A percentile compares a stretch with the other conserved stretches of the same genome.
phyloP scores from a whole-genome alignment of 2,329 filamentous ascomycete genomes.

The Colletotrichum trifolii region DNA sequence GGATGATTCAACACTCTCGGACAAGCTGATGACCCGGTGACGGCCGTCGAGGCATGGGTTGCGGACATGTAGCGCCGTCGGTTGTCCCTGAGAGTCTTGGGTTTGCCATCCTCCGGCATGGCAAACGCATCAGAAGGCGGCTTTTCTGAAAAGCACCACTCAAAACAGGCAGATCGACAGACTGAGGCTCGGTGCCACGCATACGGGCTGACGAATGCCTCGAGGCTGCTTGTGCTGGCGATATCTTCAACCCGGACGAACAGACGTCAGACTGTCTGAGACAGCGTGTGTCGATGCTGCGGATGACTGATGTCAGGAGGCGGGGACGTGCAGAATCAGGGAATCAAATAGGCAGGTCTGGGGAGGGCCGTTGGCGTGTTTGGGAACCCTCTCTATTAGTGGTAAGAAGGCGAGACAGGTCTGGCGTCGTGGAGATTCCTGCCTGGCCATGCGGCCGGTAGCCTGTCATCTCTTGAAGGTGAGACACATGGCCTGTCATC shows the following conservation, averaged over 20 bases:
- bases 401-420: slow-evolving; percentile 8
- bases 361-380: background rate
- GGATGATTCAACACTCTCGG: background rate
- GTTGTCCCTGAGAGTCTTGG: background rate
- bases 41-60: too few relatives aligned
- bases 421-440: slow-evolving; percentile 22
- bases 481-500: slow-evolving; percentile 1
- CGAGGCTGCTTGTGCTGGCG: background rate
- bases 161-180: background rate
- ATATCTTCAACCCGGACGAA: background rate
- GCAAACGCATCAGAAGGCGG: background rate
- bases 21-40: background rate
- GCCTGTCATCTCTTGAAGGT: background rate
- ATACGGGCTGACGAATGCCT: background rate
- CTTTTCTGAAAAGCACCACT: background rate
- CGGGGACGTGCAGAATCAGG: slow-evolving; percentile 1
- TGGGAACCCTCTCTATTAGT: background rate
- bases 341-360: background rate
- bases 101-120: background rate
- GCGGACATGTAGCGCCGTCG: too few relatives aligned
- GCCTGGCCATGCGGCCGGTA: slow-evolving; percentile 2
- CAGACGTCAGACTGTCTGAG: slow-evolving; percentile 32
- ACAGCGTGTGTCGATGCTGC: slow-evolving; percentile 5
- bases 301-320: slow-evolving; percentile 22
- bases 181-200: background rate